A percentile compares a stretch with the other conserved stretches of the same genome.
phyloP scores from a whole-genome alignment of 768 basidiomycete genomes.

The Pleurotus pulmonarius region DNA sequence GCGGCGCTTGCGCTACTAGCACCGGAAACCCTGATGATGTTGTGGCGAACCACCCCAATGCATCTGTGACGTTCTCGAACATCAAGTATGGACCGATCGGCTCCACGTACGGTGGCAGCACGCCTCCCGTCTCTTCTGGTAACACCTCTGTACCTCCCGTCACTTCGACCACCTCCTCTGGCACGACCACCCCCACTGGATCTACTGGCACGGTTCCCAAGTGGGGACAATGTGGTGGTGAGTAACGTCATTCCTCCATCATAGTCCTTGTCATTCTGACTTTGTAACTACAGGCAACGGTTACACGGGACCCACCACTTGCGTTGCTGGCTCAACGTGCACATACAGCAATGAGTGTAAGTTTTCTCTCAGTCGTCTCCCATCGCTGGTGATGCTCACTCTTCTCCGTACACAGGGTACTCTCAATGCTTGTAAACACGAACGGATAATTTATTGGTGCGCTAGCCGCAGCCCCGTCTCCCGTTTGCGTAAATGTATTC shows the following conservation, averaged over 20 bases:
- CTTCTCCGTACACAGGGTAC: too few species aligned
- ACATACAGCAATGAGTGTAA: too few species aligned
- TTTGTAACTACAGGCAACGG: background rate
- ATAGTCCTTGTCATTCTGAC: background rate
- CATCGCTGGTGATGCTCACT: too few species aligned
- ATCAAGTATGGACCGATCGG: conserved; percentile 49
- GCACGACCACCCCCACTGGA: conserved; percentile 15
- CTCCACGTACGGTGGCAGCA: conserved; percentile 30
- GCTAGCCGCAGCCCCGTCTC: background rate
- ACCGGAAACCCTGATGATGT: conserved; percentile 43
- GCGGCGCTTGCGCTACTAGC: conserved; percentile 45
- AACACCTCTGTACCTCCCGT: background rate
- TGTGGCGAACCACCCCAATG: conserved; percentile 31
- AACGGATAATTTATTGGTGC: background rate
- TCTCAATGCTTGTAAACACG: background rate
- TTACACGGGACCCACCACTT: conserved; percentile 18
- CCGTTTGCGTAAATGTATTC: background rate
- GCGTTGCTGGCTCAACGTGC: too few species aligned
- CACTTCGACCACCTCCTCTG: conserved; percentile 11
- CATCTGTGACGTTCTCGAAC: conserved; percentile 49
- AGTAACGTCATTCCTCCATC: background rate
- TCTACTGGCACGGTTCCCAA: conserved; percentile 22
- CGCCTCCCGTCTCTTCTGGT: conserved; percentile 10
- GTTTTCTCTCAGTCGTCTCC: background rate
- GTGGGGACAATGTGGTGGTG: conserved; percentile 30